Percentiles rank a stretch among this genome's conserved stretches.
phyloP scores from a whole-genome alignment of 1,284 basidiomycete species.

The Sporisorium reilianum region DNA sequence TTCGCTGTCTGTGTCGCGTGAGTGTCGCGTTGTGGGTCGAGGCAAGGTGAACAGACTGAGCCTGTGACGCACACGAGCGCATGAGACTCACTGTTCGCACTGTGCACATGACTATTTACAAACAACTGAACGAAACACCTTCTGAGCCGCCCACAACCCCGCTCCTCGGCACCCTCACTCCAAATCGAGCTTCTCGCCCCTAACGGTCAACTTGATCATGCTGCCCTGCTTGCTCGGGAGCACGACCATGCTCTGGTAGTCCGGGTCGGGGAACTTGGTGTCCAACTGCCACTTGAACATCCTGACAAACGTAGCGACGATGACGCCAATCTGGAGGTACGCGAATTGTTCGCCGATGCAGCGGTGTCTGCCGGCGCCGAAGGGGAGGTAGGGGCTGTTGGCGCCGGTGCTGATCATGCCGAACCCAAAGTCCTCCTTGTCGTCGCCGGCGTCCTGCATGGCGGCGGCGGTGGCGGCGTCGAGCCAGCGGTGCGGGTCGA shows the following conservation, averaged over 20 bases:
- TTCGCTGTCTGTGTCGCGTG: too few species aligned
- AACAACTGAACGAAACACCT: too few species aligned
- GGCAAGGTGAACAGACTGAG: too few species aligned
- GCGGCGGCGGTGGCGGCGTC: constrained; percentile 75
- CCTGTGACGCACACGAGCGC: too few species aligned
- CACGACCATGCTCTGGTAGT: constrained; percentile 85
- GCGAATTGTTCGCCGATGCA: constrained; percentile 99
- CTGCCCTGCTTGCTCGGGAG: constrained; percentile 72
- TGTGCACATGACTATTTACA: too few species aligned
- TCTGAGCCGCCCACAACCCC: too few species aligned
- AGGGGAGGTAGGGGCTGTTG: constrained; percentile 82
- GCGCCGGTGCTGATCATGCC: constrained; percentile 75
- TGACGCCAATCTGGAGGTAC: constrained; percentile 89
- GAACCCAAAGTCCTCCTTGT: constrained; percentile 90
- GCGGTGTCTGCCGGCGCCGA: constrained; percentile 88
- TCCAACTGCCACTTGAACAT: constrained; percentile 79
- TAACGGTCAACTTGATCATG: constrained; percentile 18
- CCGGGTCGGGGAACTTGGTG: constrained; percentile 79
- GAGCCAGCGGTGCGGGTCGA: constrained; percentile 87
- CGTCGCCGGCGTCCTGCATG: constrained; percentile 74
- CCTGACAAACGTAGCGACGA: constrained; percentile 84
- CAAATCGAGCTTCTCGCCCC: constrained; percentile 11
- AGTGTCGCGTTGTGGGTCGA: not conserved
- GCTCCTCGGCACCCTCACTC: not conserved
- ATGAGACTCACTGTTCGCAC: too few species aligned